Conservation (phyloP, 306 rosid genomes). For the Fragaria ananassa region DNA sequence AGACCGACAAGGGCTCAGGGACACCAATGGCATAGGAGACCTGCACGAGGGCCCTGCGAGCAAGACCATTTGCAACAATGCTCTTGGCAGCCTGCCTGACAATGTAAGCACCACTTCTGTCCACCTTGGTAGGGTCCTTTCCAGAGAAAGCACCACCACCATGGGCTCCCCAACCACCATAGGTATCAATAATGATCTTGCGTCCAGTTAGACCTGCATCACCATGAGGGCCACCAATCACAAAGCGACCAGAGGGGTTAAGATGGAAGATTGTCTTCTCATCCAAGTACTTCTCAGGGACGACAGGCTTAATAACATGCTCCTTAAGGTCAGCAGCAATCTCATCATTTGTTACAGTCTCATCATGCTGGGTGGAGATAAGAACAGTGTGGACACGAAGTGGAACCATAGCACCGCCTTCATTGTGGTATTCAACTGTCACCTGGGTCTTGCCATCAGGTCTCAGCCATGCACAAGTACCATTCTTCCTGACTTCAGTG, state of each 20-base stretch:
- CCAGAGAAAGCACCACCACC: conserved; percentile 99
- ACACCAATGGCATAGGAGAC: conserved; percentile 98
- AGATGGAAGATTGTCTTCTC: conserved; percentile 99
- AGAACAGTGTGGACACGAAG: conserved; percentile 97
- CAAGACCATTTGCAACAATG: conserved; percentile 84
- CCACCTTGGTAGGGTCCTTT: conserved; percentile 99
- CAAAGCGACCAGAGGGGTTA: conserved; percentile 98
- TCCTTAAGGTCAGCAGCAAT: conserved; percentile 95
- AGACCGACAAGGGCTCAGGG: conserved; percentile 90
- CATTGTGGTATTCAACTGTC: conserved; percentile 88
- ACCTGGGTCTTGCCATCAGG: conserved; percentile 99
- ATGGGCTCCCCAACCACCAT: conserved; percentile 99
- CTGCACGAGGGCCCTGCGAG: conserved; percentile 91
- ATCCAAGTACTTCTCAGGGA: conserved; percentile 94
- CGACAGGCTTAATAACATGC: conserved; percentile 93
- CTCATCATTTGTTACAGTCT: conserved; percentile 90
- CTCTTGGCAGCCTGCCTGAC: conserved; percentile 99
- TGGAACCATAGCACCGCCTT: conserved; percentile 92
- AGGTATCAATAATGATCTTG: conserved; percentile 94
- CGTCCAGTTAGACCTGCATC: conserved; percentile 99
- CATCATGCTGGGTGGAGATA: conserved; percentile 97
- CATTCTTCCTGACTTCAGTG: conserved; percentile 94
- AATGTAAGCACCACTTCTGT: conserved; percentile 96
- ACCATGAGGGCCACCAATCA: conserved; percentile 98
- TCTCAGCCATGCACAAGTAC: conserved; percentile 92